Evolutionary conservation across 1,139 yeast genomes (phyloP), one percentile per base, ranked within the genome.

Genomic region (Taphrina communis): DNA sequence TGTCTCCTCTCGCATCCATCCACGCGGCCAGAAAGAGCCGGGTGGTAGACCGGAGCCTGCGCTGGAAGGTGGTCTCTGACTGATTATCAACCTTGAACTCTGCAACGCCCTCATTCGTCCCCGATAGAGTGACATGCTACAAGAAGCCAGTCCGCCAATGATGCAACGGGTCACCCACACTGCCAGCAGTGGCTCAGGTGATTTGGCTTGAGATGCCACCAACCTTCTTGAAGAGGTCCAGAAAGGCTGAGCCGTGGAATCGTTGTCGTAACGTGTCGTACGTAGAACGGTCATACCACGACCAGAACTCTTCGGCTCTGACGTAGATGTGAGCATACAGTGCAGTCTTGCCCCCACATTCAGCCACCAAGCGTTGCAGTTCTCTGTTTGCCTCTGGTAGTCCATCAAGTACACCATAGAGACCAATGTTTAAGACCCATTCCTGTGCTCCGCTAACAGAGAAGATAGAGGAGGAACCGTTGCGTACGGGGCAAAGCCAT

Each of bases 271-370:
- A 14, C 6, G 46, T 14, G 17, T 39, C 48, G 38, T 60, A 60
- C 12, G 12, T 14, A 11, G 51, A 31, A 9, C 36, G 31, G 7
- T 50, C 38, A 38, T 60, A 60, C 65, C 65, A 50, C 12, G 50
- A 11, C 65, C 65, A 60, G 41, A 60, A 60, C 5, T 48, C 57
- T 8, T 60, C 65, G 17, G 35, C 25, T 9, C 11, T 21, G 48
- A 44, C 57, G 39, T 60, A 60, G 17, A 60, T 51, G 65, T 50
- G 57, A 9, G 65, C 65, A 31, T 60, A 60, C 38, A 60, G 57
- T 7, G 57, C 65, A 12, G 48, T 51, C 38, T 60, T 60, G 38
- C 65, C 65, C 11, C 48, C 48, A 35, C 56, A 50, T 8, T 36
- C 38, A 7, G 65, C 57, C 19, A 60, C 65, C n/a, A 50, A 14